Conservation (phyloP, 768 basidiomycete genomes). For the Collybia sp. region DNA sequence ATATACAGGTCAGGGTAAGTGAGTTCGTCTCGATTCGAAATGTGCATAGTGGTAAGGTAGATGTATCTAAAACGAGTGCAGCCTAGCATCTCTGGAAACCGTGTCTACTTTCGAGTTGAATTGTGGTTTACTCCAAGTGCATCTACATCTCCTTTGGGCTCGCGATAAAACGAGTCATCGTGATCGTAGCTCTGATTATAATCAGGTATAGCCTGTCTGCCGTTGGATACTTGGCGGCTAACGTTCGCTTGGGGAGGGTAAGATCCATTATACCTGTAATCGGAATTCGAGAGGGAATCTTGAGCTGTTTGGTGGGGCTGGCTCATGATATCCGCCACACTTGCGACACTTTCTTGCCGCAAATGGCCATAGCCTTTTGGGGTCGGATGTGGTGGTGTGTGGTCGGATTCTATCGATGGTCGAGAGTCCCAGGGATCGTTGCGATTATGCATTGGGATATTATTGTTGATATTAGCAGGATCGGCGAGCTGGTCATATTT, state of each 20-base stretch:
- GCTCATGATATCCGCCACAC: constrained; percentile 50
- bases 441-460: constrained; percentile 59
- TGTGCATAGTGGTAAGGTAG: too few relatives aligned
- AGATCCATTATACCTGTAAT: constrained; percentile 24
- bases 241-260: constrained; percentile 18
- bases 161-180: too few relatives aligned
- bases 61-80: too few relatives aligned
- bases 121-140: too few relatives aligned
- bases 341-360: constrained; percentile 48
- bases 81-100: too few relatives aligned
- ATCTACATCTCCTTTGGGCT: too few relatives aligned
- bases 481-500: constrained; percentile 75
- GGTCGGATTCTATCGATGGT: constrained; percentile 36
- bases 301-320: constrained; percentile 43
- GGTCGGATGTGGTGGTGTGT: constrained; percentile 13
- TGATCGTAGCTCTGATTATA: too few relatives aligned
- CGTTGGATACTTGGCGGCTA: too few relatives aligned
- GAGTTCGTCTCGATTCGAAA: too few relatives aligned
- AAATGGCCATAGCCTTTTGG: constrained; percentile 40
- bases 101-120: too few relatives aligned
- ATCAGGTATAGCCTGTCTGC: too few relatives aligned
- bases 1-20: too few relatives aligned
- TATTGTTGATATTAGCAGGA: constrained; percentile 48
- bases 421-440: constrained; percentile 70
- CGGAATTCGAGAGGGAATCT: constrained; percentile 30